Conservation (phyloP, 306 rosid species). For the Ziziphus jujuba region DNA sequence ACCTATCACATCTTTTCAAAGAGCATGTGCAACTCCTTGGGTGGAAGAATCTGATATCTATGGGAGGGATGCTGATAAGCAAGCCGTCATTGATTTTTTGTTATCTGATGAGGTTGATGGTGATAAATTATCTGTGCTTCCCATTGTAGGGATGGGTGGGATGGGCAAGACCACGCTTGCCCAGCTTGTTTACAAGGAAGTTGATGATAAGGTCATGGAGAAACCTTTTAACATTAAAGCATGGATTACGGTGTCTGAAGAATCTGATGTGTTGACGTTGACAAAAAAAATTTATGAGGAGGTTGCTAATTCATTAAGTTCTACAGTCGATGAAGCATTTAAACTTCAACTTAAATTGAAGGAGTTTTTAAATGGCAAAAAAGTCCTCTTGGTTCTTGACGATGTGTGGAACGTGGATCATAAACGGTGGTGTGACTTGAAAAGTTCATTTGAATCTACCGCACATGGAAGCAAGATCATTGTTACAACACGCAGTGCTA, state of each 20-base stretch:
- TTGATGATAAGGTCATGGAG: background rate
- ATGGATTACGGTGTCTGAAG: slow-evolving; percentile 16
- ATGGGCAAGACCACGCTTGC: slow-evolving; percentile 1
- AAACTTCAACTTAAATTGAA: slow-evolving; percentile 1
- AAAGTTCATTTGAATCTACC: background rate
- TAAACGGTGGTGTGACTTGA: background rate
- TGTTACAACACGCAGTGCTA: slow-evolving; percentile 10
- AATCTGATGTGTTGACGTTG: background rate
- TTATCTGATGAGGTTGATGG: background rate
- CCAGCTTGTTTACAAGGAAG: background rate
- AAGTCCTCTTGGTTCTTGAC: slow-evolving; percentile 20
- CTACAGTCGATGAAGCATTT: background rate
- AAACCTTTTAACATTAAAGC: background rate
- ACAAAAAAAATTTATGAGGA: background rate
- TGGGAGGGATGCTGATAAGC: slow-evolving; percentile 23
- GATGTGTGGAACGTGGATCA: slow-evolving; percentile 23
- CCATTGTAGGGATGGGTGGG: slow-evolving; percentile 22
- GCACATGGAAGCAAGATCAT: slow-evolving; percentile 11
- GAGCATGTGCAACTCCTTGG: slow-evolving; percentile 1
- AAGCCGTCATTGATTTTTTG: background rate
- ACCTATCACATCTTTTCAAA: background rate
- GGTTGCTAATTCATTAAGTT: background rate
- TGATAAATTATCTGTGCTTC: slow-evolving; percentile 6
- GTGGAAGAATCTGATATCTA: slow-evolving; percentile 9
- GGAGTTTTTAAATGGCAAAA: slow-evolving; percentile 7